phyloP scores from a whole-genome alignment of 345 rosid species.

The Salix udensis region DNA sequence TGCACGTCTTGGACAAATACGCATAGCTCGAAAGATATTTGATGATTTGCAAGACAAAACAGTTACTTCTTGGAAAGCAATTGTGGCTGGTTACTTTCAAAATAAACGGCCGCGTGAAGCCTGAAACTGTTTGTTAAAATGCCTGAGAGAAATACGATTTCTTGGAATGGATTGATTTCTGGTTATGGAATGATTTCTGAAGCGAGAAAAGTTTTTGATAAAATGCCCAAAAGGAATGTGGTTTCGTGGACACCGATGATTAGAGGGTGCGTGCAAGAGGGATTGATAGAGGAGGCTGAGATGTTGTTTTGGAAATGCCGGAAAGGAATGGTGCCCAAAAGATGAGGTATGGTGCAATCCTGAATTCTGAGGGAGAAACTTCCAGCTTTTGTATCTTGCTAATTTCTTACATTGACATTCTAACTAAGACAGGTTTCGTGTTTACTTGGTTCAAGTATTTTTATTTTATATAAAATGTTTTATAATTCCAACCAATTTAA shows the following conservation, averaged over 20 bases:
- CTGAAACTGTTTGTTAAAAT: conserved; percentile 48
- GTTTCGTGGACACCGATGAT: conserved; percentile 77
- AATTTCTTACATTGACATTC: not conserved
- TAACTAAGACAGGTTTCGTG: not conserved
- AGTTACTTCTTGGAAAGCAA: conserved; percentile 60
- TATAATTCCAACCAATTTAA: not conserved
- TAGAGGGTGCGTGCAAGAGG: conserved; percentile 60
- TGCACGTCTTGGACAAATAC: conserved; percentile 49
- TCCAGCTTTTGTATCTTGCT: not conserved
- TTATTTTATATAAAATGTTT: not conserved
- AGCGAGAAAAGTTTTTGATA: conserved; percentile 54
- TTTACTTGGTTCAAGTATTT: not conserved
- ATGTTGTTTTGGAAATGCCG: conserved; percentile 69
- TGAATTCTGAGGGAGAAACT: not conserved
- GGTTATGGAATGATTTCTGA: conserved; percentile 60
- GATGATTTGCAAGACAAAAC: conserved; percentile 48
- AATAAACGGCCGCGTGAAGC: conserved; percentile 52
- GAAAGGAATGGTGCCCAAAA: conserved; percentile 49
- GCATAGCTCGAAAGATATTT: conserved; percentile 51
- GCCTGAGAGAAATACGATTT: conserved; percentile 67
- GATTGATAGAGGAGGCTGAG: conserved; percentile 57
- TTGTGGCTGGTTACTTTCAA: conserved; percentile 49
- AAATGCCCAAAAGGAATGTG: conserved; percentile 63
- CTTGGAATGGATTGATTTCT: conserved; percentile 70
- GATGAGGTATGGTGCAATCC: not conserved